A percentile compares a stretch with the other conserved stretches of the same genome.
These are phyloP conservation scores for Sporothrix dimorphospora DNA, from an alignment of 2,329 filamentous ascomycete species.

Conservation along the genomic window DNA sequence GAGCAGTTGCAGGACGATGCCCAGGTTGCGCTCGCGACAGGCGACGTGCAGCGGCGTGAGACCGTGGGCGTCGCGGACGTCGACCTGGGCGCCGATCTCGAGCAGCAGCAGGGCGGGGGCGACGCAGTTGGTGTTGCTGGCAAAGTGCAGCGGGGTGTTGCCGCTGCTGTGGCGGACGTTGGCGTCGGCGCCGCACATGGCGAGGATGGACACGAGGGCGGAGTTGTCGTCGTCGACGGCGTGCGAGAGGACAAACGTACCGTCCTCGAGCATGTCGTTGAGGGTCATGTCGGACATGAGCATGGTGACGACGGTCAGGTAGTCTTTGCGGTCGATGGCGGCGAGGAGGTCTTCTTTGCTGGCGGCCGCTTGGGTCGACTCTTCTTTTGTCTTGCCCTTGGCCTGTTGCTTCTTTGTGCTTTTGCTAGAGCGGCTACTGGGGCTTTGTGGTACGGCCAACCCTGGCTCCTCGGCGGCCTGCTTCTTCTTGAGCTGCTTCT, in stretches of 20 bases:
- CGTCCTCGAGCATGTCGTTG: conserved; percentile 21
- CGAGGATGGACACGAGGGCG: conserved; percentile 24
- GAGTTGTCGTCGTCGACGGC: conserved; percentile 26
- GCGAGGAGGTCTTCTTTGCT: conserved; percentile 16
- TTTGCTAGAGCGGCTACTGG: background rate
- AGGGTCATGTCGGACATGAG: conserved; percentile 26
- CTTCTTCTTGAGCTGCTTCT: background rate
- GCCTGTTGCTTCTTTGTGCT: background rate
- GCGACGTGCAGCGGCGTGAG: conserved; percentile 41
- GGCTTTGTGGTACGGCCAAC: background rate
- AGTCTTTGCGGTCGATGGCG: conserved; percentile 23
- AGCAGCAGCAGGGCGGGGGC: conserved; percentile 35
- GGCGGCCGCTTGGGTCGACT: background rate
- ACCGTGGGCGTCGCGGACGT: conserved; percentile 35
- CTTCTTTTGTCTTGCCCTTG: background rate
- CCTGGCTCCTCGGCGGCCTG: background rate
- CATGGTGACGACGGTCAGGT: conserved; percentile 23
- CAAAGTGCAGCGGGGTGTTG: conserved; percentile 37
- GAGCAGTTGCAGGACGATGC: conserved; percentile 42
- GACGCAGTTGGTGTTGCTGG: conserved; percentile 34
- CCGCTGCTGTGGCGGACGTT: conserved; percentile 32
- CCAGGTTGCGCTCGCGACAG: conserved; percentile 42
- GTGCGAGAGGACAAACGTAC: conserved; percentile 19
- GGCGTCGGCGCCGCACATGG: conserved; percentile 30
- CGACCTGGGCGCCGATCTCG: conserved; percentile 34